Evolutionary conservation across 495 filamentous ascomycete genomes (phyloP), one percentile per base, ranked within the genome.

Genomic region (Penicillium herquei): DNA sequence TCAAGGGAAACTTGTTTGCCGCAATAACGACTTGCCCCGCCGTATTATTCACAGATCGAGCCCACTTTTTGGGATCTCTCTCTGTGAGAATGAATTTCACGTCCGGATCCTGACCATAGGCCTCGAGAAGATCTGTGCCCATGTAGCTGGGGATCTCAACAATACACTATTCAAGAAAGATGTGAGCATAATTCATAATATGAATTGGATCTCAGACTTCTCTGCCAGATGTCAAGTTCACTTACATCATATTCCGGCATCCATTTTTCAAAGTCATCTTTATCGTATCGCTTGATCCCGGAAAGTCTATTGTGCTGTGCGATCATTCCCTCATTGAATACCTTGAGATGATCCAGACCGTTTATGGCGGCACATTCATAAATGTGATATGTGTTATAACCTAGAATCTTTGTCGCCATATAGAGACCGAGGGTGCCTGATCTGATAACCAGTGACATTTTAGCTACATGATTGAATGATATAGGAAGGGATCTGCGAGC

Each of bases 31-130:
- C 48, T 3, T 44, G 34, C 0, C 48, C 63, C 7, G 55, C 39
- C 0, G 63, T 62, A 10, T 62, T 69, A 18, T 66, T 66, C 41
- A 66, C 26, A 0, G 66, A 69, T 13, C 18, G 46, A 0, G 55
- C 66, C 66, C 66, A 69, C 18, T 58, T 66, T 12, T 62, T 51
- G 0, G 66, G 63, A 3, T 34, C 7, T 30, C 66, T 56, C 21
- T 69, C 66, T 0, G 66, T 66, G 13, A 69, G 50, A 21, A 69
- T 66, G 43, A 69, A 69, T n/a, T 69, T 69, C 8, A 69, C 63
- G 11, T 66, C 45, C 0, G 66, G 66, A 21, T 69, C 66, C 2
- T 57, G 3, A 0, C 46, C 51, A 33, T 69, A 66, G 1, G 51
- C 51, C 12, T 61, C 42, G 1, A 69, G 26, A 1, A 61, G 6